These are phyloP conservation scores for Cenchrus purpureus DNA, from an alignment of 176 grass and related monocot genomes.

Conservation along the genomic window DNA sequence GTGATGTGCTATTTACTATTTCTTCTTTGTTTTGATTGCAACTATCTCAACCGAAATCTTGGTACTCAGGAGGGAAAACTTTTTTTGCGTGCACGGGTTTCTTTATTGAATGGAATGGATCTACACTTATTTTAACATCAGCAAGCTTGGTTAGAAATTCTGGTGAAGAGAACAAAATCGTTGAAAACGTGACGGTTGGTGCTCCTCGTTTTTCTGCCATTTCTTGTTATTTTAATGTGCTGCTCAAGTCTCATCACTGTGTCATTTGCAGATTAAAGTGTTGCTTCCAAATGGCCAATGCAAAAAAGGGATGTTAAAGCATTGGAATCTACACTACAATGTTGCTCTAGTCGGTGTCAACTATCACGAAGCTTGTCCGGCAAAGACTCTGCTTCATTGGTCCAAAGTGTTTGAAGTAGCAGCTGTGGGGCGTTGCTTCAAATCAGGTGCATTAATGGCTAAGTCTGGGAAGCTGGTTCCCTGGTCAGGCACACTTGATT, in stretches of 20 bases:
- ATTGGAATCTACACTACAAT: neutral
- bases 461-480: neutral
- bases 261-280: neutral
- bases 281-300: neutral
- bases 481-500: neutral
- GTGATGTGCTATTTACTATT: neutral
- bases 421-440: neutral
- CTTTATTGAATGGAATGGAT: conserved; percentile 26
- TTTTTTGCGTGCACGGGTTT: conserved; percentile 19
- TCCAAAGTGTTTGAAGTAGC: neutral
- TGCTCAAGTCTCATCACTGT: neutral
- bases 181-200: neutral
- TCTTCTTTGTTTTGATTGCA: neutral
- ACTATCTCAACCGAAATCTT: neutral
- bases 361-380: neutral
- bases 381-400: neutral
- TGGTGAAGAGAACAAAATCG: neutral
- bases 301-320: neutral
- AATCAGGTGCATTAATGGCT: neutral
- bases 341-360: neutral
- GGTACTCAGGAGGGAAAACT: neutral
- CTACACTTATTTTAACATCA: conserved; percentile 4
- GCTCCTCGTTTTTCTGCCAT: neutral
- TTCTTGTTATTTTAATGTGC: neutral
- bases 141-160: neutral